Evolutionary conservation across 305 asterid genomes (phyloP), one percentile per base, ranked within the genome.

Genomic region (Striga hermonthica): DNA sequence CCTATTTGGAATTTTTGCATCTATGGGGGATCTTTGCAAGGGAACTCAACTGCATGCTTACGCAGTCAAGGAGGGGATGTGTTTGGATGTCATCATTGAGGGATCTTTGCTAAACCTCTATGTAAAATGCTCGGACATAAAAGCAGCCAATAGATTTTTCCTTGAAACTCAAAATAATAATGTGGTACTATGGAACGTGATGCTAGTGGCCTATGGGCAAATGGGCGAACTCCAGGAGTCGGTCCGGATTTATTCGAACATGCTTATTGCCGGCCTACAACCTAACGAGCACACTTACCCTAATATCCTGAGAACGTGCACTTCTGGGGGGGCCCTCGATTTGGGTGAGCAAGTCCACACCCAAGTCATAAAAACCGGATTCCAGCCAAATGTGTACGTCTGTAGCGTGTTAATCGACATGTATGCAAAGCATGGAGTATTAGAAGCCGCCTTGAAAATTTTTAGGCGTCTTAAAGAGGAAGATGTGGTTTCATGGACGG

Each of bases 221-320:
- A 78, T 73, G 66, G 96, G 96, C n/a, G 78, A 89, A 79, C 85
- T 92, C 38, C 69, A 70, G 4, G 84, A 89, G 73, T 92, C 98
- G 7, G 56, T 82, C 72, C 57, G 39, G 67, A 72, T 84, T 61
- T 92, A 83, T 73, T 68, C 83, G 13, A 78, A 67, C 41, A 85
- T 92, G 96, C 89, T 75, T 75, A 67, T 61, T 64, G 61, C 69
- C 65, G 86, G 95, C 52, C 72, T 89, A 76, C 82, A 72, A 61
- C 97, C 98, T 69, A 92, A 92, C 78, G 88, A 89, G 67, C 88
- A 89, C 79, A 89, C 98, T 9, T 92, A 80, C 71, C 98, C 98
- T 64, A 87, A 91, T 78, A 89, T 92, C 74, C 71, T 92, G 65
- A 83, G 91, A 82, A 92, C 98, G 8, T 92, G 98, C 72, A 87